Evolutionary conservation across 1,284 basidiomycete species (phyloP).

Genomic region (Fomitopsis palustris): DNA sequence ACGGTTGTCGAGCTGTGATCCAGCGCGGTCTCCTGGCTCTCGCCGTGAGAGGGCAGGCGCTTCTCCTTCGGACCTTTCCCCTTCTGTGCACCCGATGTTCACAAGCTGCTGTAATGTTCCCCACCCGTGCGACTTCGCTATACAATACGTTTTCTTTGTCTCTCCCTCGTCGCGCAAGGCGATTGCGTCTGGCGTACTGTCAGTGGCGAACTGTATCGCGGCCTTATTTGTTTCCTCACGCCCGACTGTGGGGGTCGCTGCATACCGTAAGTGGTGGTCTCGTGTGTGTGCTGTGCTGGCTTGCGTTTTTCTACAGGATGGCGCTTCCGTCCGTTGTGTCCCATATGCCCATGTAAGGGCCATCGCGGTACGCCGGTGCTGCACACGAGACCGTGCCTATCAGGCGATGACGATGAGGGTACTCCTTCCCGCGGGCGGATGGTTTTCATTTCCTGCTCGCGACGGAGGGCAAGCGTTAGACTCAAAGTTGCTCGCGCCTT

Average conservation of each 20-base stretch:
- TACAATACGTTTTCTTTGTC: slow-evolving; percentile 1
- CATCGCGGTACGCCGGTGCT: background rate
- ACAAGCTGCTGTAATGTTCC: slow-evolving; percentile 2
- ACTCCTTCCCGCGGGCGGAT: background rate
- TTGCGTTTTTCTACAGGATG: background rate
- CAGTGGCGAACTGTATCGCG: background rate
- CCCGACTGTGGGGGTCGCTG: background rate
- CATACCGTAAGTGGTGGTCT: background rate
- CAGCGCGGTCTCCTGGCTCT: background rate
- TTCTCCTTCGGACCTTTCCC: background rate
- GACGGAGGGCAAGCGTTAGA: background rate
- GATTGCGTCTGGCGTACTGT: background rate
- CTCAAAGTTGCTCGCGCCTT: background rate
- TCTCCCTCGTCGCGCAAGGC: background rate
- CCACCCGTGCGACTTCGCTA: background rate
- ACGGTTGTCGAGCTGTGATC: background rate
- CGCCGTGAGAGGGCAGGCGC: background rate
- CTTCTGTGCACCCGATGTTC: background rate
- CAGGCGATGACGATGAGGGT: background rate
- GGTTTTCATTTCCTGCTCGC: background rate
- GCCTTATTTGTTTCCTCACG: background rate
- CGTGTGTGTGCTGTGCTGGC: background rate
- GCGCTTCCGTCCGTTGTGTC: background rate
- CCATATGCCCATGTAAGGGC: background rate
- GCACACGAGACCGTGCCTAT: background rate